These are phyloP conservation scores for Ilyonectria sp. DNA, from an alignment of 2,329 filamentous ascomycete genomes.

Conservation along the genomic window DNA sequence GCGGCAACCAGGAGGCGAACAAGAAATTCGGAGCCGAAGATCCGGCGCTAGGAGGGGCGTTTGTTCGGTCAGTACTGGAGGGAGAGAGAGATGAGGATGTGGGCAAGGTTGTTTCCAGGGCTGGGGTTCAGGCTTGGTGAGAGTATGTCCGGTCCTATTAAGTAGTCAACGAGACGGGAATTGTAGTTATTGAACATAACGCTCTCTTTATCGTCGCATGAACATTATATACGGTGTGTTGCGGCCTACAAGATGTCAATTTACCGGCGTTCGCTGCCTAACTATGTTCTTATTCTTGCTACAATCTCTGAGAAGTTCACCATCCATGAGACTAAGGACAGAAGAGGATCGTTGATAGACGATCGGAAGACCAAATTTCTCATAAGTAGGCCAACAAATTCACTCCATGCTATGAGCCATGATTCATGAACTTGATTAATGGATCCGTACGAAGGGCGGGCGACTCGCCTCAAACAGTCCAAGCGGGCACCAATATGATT, in stretches of 20 bases:
- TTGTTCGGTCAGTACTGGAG: conserved; percentile 29
- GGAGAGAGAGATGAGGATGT: conserved; percentile 25
- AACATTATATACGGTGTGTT: too few relatives aligned
- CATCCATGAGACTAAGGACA: too few relatives aligned
- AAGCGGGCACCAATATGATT: conserved; percentile 31
- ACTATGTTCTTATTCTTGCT: too few relatives aligned
- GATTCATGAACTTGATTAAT: background rate
- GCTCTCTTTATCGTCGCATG: too few relatives aligned
- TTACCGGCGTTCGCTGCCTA: too few relatives aligned
- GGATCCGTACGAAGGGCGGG: background rate
- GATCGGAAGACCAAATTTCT: conserved; percentile 50
- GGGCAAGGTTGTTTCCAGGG: conserved; percentile 30
- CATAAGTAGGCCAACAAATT: conserved; percentile 32
- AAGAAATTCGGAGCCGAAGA: conserved; percentile 25
- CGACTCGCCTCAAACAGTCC: conserved; percentile 40
- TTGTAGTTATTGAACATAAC: too few relatives aligned
- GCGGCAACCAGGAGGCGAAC: conserved; percentile 9
- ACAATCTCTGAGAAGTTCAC: too few relatives aligned
- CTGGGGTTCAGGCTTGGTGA: conserved; percentile 15
- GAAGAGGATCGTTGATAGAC: conserved; percentile 43
- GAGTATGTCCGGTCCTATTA: too few relatives aligned
- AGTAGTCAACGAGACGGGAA: too few relatives aligned
- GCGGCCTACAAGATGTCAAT: too few relatives aligned
- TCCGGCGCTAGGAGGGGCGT: conserved; percentile 25
- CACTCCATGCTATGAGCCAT: conserved; percentile 38